Base-by-base conservation (phyloP, 768 basidiomycete genomes). In the Pleurotus salmoneostramineus region DNA sequence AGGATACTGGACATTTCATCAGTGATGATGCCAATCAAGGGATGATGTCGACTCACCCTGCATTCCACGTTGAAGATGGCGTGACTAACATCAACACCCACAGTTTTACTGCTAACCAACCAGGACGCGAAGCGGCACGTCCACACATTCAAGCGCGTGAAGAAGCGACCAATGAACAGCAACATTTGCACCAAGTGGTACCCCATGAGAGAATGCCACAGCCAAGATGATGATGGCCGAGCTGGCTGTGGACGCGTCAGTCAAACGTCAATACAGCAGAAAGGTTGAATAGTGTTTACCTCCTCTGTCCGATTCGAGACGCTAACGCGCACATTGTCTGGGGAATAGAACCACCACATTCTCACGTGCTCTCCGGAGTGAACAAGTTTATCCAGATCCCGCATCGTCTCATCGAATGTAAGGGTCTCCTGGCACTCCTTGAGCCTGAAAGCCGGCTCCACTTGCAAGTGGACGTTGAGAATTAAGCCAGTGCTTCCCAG, bases 11-110 rank as follows among this genome's bases (percentile, higher is more conserved):
- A 44, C 15, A 58, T 66, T 58, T 58, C 8, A 2, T 45, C 44
- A 50, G 50, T 40, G 56, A 59, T 48, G 52, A 57, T 21, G 54
- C 34, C 48, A 42, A 34, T 32, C 50, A 49, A 44, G 34, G 33
- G 34, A 34, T 32, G 42, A 37, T 34, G 47, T 10, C 37, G 31
- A 78, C 91, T 66, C 70, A 94, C 92, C 73, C 91, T 81, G 73
- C 92, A 95, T 62, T 98, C 95, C 60, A 97, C 79, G 68, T 98
- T 98, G 76, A 97, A 95, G 59, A 98, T 84, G 35, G 82, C 80
- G 65, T 88, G 79, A 64, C 92, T 87, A 56, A 90, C 85, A 67
- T 95, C 92, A 14, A 95, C 77, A 10, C 82, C 81, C 34, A 85
- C 77, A 4, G 81, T 78, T 46, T 74, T 74, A 44, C 70, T 69